Percentiles rank a stretch among this genome's conserved stretches.
Conservation (phyloP, 371 early-diverging fungal genomes). For the Zancudomyces culisetae region DNA sequence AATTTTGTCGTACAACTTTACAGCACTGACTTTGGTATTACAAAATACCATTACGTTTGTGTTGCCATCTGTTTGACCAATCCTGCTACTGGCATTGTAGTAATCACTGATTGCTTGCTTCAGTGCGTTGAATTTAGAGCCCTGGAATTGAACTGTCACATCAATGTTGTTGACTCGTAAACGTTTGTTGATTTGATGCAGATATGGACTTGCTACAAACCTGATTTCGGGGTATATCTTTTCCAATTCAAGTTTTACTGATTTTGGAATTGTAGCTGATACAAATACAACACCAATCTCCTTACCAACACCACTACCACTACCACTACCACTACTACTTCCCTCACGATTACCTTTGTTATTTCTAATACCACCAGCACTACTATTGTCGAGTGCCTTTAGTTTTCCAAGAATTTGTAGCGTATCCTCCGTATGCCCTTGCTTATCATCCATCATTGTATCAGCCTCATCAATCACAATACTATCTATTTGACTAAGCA, state of each 20-base stretch:
- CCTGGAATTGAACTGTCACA: constrained; percentile 38
- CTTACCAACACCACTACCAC: no score
- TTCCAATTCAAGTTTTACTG: constrained; percentile 41
- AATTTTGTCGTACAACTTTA: not conserved
- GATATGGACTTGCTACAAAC: constrained; percentile 57
- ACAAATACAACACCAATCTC: constrained; percentile 30
- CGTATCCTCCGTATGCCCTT: constrained; percentile 52
- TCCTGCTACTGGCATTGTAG: no score
- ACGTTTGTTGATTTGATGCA: constrained; percentile 60
- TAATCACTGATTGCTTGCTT: constrained; percentile 14
- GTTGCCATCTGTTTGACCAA: constrained; percentile 14
- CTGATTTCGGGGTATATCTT: constrained; percentile 30
- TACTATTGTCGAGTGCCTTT: not conserved
- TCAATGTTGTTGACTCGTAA: constrained; percentile 65
- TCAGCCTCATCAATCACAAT: constrained; percentile 87
- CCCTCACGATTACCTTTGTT: constrained; percentile 5
- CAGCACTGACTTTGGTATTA: constrained; percentile 49
- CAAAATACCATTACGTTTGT: constrained; percentile 50
- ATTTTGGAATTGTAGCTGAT: constrained; percentile 73
- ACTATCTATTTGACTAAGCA: constrained; percentile 36
- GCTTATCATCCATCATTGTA: constrained; percentile 62
- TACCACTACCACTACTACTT: constrained; percentile 11
- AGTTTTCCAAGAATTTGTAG: constrained; percentile 23
- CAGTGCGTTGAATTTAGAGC: constrained; percentile 15
- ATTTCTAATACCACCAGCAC: not conserved